Conservation (phyloP, 1,284 basidiomycete genomes). For the Apiotrichum akiyoshidainum region DNA sequence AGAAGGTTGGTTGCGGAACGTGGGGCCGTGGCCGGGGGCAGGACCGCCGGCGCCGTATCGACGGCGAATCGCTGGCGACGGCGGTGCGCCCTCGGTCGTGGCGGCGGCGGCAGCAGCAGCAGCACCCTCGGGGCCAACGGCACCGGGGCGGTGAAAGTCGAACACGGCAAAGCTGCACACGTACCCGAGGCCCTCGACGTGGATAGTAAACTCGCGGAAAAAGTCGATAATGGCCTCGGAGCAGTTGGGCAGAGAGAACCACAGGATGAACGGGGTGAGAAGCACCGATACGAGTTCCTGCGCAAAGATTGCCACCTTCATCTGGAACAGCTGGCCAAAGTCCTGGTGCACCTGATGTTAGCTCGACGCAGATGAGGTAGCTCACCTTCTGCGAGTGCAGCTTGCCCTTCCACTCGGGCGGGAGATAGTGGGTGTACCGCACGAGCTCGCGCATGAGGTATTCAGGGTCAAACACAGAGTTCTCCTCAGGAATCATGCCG, state of each 20-base stretch:
- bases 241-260: conserved; percentile 83
- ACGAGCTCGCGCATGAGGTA: conserved; percentile 85
- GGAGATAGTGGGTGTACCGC: conserved; percentile 91
- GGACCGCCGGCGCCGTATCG: background rate
- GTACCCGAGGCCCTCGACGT: conserved; percentile 92
- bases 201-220: conserved; percentile 93
- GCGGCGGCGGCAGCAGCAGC: background rate
- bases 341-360: conserved; percentile 70
- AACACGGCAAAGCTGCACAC: conserved; percentile 98
- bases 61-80: conserved; percentile 2
- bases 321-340: conserved; percentile 82
- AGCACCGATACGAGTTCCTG: conserved; percentile 87
- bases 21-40: background rate
- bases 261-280: conserved; percentile 88
- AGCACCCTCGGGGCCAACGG: conserved; percentile 62
- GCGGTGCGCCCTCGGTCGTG: background rate
- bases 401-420: conserved; percentile 80
- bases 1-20: background rate
- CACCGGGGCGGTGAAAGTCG: conserved; percentile 88
- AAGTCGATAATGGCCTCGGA: conserved; percentile 89
- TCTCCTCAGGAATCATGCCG: conserved; percentile 94
- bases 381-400: conserved; percentile 81
- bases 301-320: conserved; percentile 81
- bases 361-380: conserved; percentile 7
- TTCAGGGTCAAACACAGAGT: conserved; percentile 89